Conservation (phyloP, 768 basidiomycete genomes). For the Cystobasidium ongulense region DNA sequence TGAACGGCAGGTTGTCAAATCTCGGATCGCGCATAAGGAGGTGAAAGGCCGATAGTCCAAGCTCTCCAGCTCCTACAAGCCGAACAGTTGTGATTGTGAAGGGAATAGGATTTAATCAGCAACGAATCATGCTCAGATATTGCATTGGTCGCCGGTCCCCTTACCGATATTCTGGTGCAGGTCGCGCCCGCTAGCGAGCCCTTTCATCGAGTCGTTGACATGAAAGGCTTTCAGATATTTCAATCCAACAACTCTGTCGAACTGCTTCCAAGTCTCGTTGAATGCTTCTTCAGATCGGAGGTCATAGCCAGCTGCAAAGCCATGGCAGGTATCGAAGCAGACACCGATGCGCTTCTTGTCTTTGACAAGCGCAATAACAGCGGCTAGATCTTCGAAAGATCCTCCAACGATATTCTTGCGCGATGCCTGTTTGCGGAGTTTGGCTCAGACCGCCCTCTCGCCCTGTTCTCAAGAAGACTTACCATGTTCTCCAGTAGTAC, state of each 20-base stretch:
- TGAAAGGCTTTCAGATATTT: slow-evolving; percentile 73
- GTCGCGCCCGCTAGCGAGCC: slow-evolving; percentile 60
- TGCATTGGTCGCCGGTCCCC: slow-evolving; percentile 49
- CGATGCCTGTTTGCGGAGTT: slow-evolving; percentile 54
- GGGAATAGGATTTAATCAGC: too few species aligned
- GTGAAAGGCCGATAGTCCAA: slow-evolving; percentile 58
- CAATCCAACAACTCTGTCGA: slow-evolving; percentile 63
- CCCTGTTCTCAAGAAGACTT: not conserved
- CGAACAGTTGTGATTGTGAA: too few species aligned
- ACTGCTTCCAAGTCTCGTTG: slow-evolving; percentile 49
- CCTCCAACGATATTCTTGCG: slow-evolving; percentile 70
- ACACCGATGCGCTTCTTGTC: slow-evolving; percentile 70
- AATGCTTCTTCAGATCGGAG: slow-evolving; percentile 64
- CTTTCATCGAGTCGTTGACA: slow-evolving; percentile 70
- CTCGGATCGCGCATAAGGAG: slow-evolving; percentile 63
- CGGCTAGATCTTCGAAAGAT: slow-evolving; percentile 58
- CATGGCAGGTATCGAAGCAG: slow-evolving; percentile 74
- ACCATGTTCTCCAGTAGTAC: slow-evolving; percentile 81
- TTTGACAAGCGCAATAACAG: slow-evolving; percentile 61
- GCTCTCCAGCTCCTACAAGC: slow-evolving; percentile 53
- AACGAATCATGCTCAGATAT: too few species aligned
- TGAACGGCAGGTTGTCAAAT: slow-evolving; percentile 62
- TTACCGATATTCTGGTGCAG: slow-evolving; percentile 77
- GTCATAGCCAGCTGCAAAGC: slow-evolving; percentile 47
- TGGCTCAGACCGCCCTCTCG: not conserved